Base-by-base conservation (phyloP, 495 filamentous ascomycete species). In the Penicillium riverlandense region DNA sequence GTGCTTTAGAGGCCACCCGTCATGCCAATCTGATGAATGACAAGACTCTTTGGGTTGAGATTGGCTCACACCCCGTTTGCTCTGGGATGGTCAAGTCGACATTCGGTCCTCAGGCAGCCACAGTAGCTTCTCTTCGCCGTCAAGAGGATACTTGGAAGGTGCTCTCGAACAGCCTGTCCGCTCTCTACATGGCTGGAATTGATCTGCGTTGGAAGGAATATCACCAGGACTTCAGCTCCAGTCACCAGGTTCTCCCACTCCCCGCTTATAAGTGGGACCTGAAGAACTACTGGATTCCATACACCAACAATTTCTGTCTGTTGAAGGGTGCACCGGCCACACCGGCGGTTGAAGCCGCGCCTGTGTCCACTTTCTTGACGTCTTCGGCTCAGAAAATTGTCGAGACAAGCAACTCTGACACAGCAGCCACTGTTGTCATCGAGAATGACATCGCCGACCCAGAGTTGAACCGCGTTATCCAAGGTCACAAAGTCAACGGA, bases 231-330 rank as follows among this genome's bases (percentile, higher is more conserved):
- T 91, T 87, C 55, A 60, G 61, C 36, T 50, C 68, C 8, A 75
- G 68, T 12, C 78, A 80, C 33, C 71, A 77, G 29, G 71, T 90
- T 10, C 63, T 92, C 1, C 65, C 76, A 11, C 74, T 92, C 3
- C 88, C 88, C 12, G 63, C 76, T 4, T 95, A 95, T 55, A 77
- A 76, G 8, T 95, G 83, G 67, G 85, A 92, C 45, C 63, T 81
- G 29, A 90, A 89, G 71, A 82, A 85, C 51, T 88, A 89, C 62
- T 92, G 88, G 88, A 77, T 90, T 14, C 72, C 82, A 10, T 90
- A 90, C 60, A 72, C 70, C 11, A 80, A 85, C 45, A 67, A 77
- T 49, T 79, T 72, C 61, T 72, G 57, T 29, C 54, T 79, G 15
- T 50, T 53, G 8, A 77, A 75, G 49, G 70, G 71, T 34, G 62